A percentile compares a stretch with the other conserved stretches of the same genome.
These are phyloP conservation scores for Crithidia brevicula DNA, from an alignment of 208 protist species.

Conservation along the genomic window DNA sequence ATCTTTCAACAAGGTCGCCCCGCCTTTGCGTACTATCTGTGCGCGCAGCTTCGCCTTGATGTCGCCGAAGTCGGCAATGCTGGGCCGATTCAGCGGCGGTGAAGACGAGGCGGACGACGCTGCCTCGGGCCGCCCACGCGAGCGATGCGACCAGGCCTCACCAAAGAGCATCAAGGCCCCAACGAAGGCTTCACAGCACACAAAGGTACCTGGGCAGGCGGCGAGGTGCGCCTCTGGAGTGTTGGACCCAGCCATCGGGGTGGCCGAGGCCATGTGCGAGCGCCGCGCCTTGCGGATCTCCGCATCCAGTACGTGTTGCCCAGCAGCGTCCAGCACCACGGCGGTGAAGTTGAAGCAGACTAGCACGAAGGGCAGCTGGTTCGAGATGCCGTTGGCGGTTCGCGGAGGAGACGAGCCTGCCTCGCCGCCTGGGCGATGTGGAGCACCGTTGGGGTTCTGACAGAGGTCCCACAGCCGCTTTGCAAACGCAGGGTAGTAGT, in stretches of 20 bases:
- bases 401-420: neutral
- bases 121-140: neutral
- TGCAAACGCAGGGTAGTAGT: constrained; percentile 64
- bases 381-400: neutral
- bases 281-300: constrained; percentile 17
- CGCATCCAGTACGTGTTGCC: constrained; percentile 32
- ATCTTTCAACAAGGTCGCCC: constrained; percentile 10
- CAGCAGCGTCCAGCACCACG: constrained; percentile 49
- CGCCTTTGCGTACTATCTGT: constrained; percentile 26
- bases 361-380: constrained; percentile 79
- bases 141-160: constrained; percentile 16
- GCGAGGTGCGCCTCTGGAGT: constrained; percentile 7
- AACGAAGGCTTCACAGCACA: constrained; percentile 32
- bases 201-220: constrained; percentile 20
- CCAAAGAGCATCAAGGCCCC: constrained; percentile 32
- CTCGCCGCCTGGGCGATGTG: neutral
- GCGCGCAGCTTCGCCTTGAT: constrained; percentile 25
- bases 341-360: constrained; percentile 78
- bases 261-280: constrained; percentile 1
- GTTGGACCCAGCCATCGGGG: neutral
- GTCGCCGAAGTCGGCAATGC: constrained; percentile 35
- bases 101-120: neutral
- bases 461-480: constrained; percentile 64
- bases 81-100: constrained; percentile 12
- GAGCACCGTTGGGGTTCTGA: constrained; percentile 16